Conservation (phyloP, 768 basidiomycete genomes). For the Porphyrellus cyaneotinctus region DNA sequence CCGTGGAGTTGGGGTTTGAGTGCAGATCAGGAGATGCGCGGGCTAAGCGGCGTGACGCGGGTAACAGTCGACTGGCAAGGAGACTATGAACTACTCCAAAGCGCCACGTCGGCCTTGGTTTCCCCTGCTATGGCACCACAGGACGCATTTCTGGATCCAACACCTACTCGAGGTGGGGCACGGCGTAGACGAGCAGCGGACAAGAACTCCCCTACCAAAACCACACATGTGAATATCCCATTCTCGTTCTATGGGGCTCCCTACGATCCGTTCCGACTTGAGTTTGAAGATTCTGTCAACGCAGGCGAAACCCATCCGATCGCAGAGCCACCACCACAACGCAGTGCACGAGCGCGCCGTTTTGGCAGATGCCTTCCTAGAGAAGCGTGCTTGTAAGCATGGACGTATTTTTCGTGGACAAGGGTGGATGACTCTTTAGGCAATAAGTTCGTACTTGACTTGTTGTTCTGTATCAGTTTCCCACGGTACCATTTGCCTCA, state of each 20-base stretch:
- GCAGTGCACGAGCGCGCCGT: slow-evolving; percentile 5
- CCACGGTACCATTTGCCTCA: slow-evolving; percentile 8
- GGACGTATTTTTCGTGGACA: background rate
- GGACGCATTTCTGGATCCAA: slow-evolving; percentile 23
- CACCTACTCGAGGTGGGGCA: background rate
- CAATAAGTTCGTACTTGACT: background rate
- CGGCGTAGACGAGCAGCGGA: background rate
- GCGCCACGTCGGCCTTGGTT: background rate
- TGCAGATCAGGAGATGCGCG: background rate
- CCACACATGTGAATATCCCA: background rate
- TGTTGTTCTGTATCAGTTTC: slow-evolving; percentile 6
- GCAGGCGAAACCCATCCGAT: slow-evolving; percentile 4
- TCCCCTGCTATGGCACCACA: slow-evolving; percentile 15
- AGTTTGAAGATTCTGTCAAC: slow-evolving; percentile 5
- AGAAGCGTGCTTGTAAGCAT: slow-evolving; percentile 12
- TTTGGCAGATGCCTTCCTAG: slow-evolving; percentile 15
- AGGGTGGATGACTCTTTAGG: background rate
- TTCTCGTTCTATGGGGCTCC: slow-evolving; percentile 4
- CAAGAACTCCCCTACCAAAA: background rate
- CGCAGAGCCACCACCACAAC: background rate
- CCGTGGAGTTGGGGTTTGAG: background rate
- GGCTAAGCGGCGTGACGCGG: background rate
- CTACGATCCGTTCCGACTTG: slow-evolving; percentile 22
- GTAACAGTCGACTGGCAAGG: slow-evolving; percentile 19
- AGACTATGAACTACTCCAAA: slow-evolving; percentile 16